Evolutionary conservation across 202 grass and related monocot species (phyloP), one percentile per base, ranked within the genome.

Genomic region (Cymbopogon flexuosus): DNA sequence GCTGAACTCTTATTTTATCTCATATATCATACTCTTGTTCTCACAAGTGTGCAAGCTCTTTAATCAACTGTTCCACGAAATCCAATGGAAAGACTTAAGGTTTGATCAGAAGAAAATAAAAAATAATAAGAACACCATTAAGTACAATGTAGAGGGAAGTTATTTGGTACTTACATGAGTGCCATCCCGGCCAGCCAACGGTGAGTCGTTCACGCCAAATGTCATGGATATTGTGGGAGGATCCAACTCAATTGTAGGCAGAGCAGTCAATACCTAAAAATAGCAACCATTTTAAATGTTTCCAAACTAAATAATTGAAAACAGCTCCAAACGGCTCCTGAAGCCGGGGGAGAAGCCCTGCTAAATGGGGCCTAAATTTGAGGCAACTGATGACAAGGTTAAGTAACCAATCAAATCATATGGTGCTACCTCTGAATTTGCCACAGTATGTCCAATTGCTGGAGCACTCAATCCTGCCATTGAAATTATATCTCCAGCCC

Each of bases 181-280:
- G 31, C 96, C 96, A 88, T 98, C 92, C 76, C 88, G 92, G 11
- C 96, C 96, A 85, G 82, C 90, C 68, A 95, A 59, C 30, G 92
- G 90, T 84, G 96, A 93, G 85, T 98, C 96, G 88, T 98, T 98
- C 77, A 98, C 96, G 69, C 92, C 96, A 63, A 98, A 98, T 65
- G 95, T 95, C 96, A 98, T 98, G 29, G 92, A 98, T 79, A 98
- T 98, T 80, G 92, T 98, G 84, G 96, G 96, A 64, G 96, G 96
- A 62, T 98, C 96, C 82, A 98, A 73, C 84, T 98, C 90, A 81
- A 98, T 71, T 78, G 92, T 91, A 59, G 92, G 96, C 70, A 98
- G 76, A 82, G 96, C 92, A 95, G 79, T 91, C 79, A 83, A 86
- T 67, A 98, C 83, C 96, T 98, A 80, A 46, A 83, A 47, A 73